Evolutionary conservation across 2,329 filamentous ascomycete species (phyloP).

Genomic region (Aspergillus japonicus): DNA sequence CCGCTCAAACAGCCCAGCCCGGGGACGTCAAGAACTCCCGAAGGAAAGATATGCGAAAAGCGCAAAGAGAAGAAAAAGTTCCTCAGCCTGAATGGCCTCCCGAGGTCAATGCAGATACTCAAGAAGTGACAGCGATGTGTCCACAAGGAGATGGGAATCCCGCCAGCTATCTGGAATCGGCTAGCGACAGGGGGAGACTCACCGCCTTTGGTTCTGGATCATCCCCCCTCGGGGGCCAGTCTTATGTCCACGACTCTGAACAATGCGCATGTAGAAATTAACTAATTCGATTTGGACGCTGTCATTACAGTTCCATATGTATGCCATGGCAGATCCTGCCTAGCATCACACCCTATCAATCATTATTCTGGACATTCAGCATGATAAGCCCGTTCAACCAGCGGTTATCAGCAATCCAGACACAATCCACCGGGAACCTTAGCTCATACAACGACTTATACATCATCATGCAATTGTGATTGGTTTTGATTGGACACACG

Average conservation of each 20-base stretch:
- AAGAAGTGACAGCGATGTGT: conserved; percentile 31
- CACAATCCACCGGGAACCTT: conserved; percentile 11
- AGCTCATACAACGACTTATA: conserved; percentile 2
- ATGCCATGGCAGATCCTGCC: too few species aligned
- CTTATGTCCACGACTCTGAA: not conserved
- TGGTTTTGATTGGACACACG: conserved; percentile 7
- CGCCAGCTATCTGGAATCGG: conserved; percentile 33
- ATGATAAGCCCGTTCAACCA: not conserved
- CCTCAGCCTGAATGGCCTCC: conserved; percentile 20
- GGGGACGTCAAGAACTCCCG: conserved; percentile 14
- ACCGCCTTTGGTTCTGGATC: conserved; percentile 25
- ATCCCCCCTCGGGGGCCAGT: not conserved
- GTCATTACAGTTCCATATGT: too few species aligned
- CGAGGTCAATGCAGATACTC: conserved; percentile 13
- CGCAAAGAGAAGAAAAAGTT: conserved; percentile 13
- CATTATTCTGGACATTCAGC: too few species aligned
- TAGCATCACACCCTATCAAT: too few species aligned
- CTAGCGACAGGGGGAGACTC: conserved; percentile 24
- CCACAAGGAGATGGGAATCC: conserved; percentile 33
- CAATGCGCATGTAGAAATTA: too few species aligned
- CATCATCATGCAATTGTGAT: conserved; percentile 10
- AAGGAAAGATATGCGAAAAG: conserved; percentile 10
- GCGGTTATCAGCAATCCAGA: not conserved
- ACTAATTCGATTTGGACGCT: too few species aligned
- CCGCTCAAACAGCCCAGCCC: conserved; percentile 35